Percentiles rank a stretch among this genome's conserved stretches.
Conservation (phyloP, 495 filamentous ascomycete genomes). For the Monascus purpureus region DNA sequence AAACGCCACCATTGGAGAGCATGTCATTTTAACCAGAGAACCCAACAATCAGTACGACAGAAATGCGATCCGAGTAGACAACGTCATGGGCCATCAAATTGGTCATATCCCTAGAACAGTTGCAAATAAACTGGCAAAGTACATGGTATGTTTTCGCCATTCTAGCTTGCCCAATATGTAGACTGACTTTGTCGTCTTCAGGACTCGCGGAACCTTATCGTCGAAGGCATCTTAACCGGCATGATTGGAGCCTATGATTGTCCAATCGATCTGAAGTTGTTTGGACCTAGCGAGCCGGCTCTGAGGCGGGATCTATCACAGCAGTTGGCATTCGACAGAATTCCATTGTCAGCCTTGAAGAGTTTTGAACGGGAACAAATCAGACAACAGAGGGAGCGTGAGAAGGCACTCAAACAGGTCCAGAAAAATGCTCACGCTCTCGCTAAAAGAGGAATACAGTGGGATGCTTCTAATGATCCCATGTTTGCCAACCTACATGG, state of each 20-base stretch:
- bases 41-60: slow-evolving; percentile 58
- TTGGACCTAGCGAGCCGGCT: slow-evolving; percentile 44
- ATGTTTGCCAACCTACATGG: slow-evolving; percentile 19
- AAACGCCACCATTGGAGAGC: slow-evolving; percentile 54
- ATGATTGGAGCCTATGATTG: slow-evolving; percentile 51
- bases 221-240: slow-evolving; percentile 57
- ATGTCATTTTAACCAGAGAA: slow-evolving; percentile 53
- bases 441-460: slow-evolving; percentile 23
- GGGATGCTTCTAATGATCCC: slow-evolving; percentile 13
- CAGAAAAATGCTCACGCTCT: slow-evolving; percentile 30
- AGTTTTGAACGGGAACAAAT: slow-evolving; percentile 19
- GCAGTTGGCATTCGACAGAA: slow-evolving; percentile 47
- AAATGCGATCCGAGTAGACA: slow-evolving; percentile 70
- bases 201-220: slow-evolving; percentile 34
- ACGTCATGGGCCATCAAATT: slow-evolving; percentile 65
- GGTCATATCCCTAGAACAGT: slow-evolving; percentile 60
- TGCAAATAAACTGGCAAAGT: slow-evolving; percentile 57
- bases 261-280: slow-evolving; percentile 53
- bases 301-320: slow-evolving; percentile 37
- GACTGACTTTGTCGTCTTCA: slow-evolving; percentile 17
- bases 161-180: slow-evolving; percentile 3
- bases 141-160: slow-evolving; percentile 36
- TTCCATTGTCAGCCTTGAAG: slow-evolving; percentile 33
- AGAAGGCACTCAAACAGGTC: slow-evolving; percentile 35
- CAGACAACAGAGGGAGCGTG: slow-evolving; percentile 15